These are phyloP conservation scores for Penicillium taxi DNA, from an alignment of 495 filamentous ascomycete species.

Conservation along the genomic window DNA sequence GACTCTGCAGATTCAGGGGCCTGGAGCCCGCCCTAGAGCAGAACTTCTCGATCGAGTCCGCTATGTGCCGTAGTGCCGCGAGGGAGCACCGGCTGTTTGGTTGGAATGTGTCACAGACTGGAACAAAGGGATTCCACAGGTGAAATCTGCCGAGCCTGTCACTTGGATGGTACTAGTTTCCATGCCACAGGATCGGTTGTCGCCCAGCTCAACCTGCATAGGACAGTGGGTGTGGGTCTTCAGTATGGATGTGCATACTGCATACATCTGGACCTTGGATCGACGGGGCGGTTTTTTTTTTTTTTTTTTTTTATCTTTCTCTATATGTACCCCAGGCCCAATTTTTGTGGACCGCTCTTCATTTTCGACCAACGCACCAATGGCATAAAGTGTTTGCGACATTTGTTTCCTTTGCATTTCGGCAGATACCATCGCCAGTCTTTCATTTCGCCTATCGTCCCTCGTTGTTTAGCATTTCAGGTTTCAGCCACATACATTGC, in stretches of 20 bases:
- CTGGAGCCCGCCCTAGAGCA: too few relatives aligned
- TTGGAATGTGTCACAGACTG: slow-evolving; percentile 24
- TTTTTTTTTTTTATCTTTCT: slow-evolving; percentile 5
- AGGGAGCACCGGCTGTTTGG: slow-evolving; percentile 10
- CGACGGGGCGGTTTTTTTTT: slow-evolving; percentile 3
- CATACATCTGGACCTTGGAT: slow-evolving; percentile 15
- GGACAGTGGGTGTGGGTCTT: slow-evolving; percentile 15
- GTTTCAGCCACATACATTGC: slow-evolving; percentile 12
- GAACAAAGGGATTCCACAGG: slow-evolving; percentile 14
- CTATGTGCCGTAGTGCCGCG: too few relatives aligned
- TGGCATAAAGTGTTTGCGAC: slow-evolving; percentile 20
- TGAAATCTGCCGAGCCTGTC: slow-evolving; percentile 16
- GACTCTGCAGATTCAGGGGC: too few relatives aligned
- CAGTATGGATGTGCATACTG: slow-evolving; percentile 27
- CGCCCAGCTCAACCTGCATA: slow-evolving; percentile 15
- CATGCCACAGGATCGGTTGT: slow-evolving; percentile 24
- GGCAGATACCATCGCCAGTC: slow-evolving; percentile 12
- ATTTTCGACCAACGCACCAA: slow-evolving; percentile 13
- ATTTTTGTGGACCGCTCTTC: slow-evolving; percentile 7
- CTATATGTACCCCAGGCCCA: slow-evolving; percentile 18
- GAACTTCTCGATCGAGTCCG: too few relatives aligned
- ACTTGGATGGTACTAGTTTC: slow-evolving; percentile 9
- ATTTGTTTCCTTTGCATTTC: slow-evolving; percentile 15
- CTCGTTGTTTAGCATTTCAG: slow-evolving; percentile 19
- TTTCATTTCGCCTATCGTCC: slow-evolving; percentile 22